Evolutionary conservation across 2,329 filamentous ascomycete genomes (phyloP).

Genomic region (Colletotrichum orbiculare): DNA sequence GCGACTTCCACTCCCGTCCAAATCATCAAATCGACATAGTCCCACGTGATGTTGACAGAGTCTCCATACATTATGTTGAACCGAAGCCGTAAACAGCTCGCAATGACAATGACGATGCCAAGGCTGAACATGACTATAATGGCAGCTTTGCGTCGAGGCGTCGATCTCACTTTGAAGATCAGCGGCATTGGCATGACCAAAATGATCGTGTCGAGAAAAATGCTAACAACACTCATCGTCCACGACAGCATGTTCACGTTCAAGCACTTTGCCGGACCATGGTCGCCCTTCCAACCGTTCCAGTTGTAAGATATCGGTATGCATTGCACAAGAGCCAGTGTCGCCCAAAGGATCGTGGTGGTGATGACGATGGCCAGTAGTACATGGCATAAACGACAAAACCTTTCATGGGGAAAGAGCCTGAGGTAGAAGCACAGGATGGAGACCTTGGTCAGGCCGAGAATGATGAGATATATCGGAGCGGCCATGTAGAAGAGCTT

Average conservation of each 20-base stretch:
- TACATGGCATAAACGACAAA: constrained; percentile 18
- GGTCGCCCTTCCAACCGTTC: constrained; percentile 27
- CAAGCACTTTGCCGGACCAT: constrained; percentile 4
- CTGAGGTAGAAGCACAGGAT: constrained; percentile 23
- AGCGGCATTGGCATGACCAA: constrained; percentile 56
- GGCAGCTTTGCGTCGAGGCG: constrained; percentile 54
- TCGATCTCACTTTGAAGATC: constrained; percentile 50
- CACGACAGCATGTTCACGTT: constrained; percentile 23
- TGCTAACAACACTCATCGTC: constrained; percentile 48
- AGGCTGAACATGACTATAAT: constrained; percentile 57
- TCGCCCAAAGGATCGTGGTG: neutral
- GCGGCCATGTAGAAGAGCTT: constrained; percentile 25
- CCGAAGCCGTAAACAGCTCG: constrained; percentile 48
- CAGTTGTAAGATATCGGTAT: constrained; percentile 25
- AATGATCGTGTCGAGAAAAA: constrained; percentile 56
- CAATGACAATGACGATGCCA: constrained; percentile 51
- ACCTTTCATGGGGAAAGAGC: constrained; percentile 24
- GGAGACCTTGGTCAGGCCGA: constrained; percentile 24
- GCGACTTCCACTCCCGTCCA: constrained; percentile 56
- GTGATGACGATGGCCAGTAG: constrained; percentile 4
- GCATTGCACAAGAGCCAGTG: constrained; percentile 11
- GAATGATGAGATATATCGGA: constrained; percentile 5
- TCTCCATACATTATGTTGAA: constrained; percentile 46
- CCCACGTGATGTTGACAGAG: constrained; percentile 51
- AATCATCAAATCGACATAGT: constrained; percentile 52